Evolutionary conservation across 768 basidiomycete genomes (phyloP).

Genomic region (Macrocybe gigantea): DNA sequence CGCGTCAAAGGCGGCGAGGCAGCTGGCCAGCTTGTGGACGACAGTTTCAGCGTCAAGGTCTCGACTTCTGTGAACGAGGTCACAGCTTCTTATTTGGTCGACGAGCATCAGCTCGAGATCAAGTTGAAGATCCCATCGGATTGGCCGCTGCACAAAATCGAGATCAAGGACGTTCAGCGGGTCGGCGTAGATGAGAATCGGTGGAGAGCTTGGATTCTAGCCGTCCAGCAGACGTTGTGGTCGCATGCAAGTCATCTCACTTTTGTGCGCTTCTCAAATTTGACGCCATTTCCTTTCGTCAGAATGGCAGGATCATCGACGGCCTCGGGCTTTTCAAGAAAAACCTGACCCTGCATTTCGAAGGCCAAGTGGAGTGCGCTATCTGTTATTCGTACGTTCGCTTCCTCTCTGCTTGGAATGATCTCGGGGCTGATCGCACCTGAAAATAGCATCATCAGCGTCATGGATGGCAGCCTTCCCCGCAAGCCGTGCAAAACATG

Average conservation of each 20-base stretch:
- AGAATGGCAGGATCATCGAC: conserved; percentile 91
- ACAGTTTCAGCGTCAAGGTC: conserved; percentile 78
- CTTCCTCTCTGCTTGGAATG: background rate
- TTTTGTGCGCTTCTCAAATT: background rate
- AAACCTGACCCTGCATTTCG: conserved; percentile 90
- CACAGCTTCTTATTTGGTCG: conserved; percentile 77
- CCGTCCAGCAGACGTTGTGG: conserved; percentile 86
- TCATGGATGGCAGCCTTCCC: conserved; percentile 83
- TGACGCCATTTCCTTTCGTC: conserved; percentile 3
- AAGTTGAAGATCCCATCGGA: conserved; percentile 80
- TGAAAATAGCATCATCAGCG: conserved; percentile 72
- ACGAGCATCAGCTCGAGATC: conserved; percentile 92
- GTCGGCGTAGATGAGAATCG: conserved; percentile 86
- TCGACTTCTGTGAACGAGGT: conserved; percentile 72
- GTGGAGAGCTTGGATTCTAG: conserved; percentile 93
- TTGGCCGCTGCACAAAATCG: conserved; percentile 86
- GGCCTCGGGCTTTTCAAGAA: conserved; percentile 88
- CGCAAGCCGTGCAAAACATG: conserved; percentile 91
- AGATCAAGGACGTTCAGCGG: conserved; percentile 77
- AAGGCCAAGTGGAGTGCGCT: conserved; percentile 93
- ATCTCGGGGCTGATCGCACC: background rate
- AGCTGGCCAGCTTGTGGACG: conserved; percentile 58
- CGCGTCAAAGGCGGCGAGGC: conserved; percentile 55
- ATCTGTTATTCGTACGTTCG: conserved; percentile 85
- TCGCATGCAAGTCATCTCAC: conserved; percentile 57